Evolutionary conservation across 1,284 basidiomycete species (phyloP).

Genomic region (Takashimella koratensis): DNA sequence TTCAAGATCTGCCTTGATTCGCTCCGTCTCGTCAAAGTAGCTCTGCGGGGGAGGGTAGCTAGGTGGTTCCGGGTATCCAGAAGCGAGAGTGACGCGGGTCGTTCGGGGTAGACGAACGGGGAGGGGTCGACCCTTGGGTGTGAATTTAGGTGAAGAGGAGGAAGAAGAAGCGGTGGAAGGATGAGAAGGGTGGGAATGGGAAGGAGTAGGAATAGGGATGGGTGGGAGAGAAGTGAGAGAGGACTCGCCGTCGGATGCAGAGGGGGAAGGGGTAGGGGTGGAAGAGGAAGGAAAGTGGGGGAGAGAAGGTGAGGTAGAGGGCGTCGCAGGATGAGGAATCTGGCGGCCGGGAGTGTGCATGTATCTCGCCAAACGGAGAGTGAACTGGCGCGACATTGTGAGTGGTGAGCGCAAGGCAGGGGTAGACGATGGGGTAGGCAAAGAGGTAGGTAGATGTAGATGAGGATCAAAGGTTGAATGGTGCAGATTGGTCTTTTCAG

Average conservation of each 20-base stretch:
- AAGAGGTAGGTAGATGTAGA: too few species aligned
- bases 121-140: slow-evolving; percentile 38
- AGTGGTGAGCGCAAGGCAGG: too few species aligned
- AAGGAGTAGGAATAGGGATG: slow-evolving; percentile 3
- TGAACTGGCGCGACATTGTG: neutral
- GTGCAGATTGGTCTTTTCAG: too few species aligned
- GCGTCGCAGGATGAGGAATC: slow-evolving; percentile 19
- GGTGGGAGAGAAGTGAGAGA: slow-evolving; percentile 3
- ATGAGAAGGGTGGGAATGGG: neutral
- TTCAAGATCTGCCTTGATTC: slow-evolving; percentile 7
- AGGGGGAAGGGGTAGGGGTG: slow-evolving; percentile 8
- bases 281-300: slow-evolving; percentile 5
- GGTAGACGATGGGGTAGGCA: too few species aligned
- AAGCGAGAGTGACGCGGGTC: slow-evolving; percentile 31
- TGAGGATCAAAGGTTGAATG: too few species aligned
- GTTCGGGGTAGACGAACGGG: slow-evolving; percentile 32
- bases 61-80: slow-evolving; percentile 37
- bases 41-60: slow-evolving; percentile 31
- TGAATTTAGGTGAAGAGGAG: slow-evolving; percentile 17
- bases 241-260: slow-evolving; percentile 9
- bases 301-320: neutral
- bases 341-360: slow-evolving; percentile 10
- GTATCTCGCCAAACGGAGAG: neutral
- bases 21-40: slow-evolving; percentile 25
- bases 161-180: neutral